Evolutionary conservation across 495 filamentous ascomycete species (phyloP).

Genomic region (Ascodesmis nigricans): DNA sequence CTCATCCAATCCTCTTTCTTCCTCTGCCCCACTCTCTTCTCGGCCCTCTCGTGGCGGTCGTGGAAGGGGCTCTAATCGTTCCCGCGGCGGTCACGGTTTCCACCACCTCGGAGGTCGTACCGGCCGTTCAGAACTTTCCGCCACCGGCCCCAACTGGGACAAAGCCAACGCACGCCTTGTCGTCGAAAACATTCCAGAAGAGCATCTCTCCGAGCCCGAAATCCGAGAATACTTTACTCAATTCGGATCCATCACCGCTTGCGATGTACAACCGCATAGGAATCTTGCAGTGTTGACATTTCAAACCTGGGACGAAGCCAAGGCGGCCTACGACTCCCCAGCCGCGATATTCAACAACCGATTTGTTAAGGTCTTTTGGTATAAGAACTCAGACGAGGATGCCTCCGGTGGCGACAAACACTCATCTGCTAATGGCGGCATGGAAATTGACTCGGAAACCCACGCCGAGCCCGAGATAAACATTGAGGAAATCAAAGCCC

Average conservation of each 20-base stretch:
- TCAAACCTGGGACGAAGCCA: conserved; percentile 46
- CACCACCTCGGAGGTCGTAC: conserved; percentile 9
- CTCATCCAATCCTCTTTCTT: conserved; percentile 7
- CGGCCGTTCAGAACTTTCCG: conserved; percentile 31
- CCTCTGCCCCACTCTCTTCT: conserved; percentile 5
- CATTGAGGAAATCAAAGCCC: conserved; percentile 50
- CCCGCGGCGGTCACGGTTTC: conserved; percentile 12
- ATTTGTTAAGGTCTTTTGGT: conserved; percentile 96
- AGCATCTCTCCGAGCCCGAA: conserved; percentile 50
- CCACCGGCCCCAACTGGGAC: conserved; percentile 52
- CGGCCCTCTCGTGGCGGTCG: conserved; percentile 8
- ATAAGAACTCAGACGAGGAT: conserved; percentile 31
- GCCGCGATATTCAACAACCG: conserved; percentile 93
- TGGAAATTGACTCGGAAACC: not conserved
- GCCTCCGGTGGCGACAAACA: not conserved
- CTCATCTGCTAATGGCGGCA: not conserved
- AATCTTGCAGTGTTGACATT: conserved; percentile 66
- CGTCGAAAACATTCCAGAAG: conserved; percentile 78
- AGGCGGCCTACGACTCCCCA: conserved; percentile 67
- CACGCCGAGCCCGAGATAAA: conserved; percentile 39
- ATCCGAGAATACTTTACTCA: conserved; percentile 66
- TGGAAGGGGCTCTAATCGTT: conserved; percentile 17
- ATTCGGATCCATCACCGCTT: conserved; percentile 53
- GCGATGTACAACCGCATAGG: conserved; percentile 57
- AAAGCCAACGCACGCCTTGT: conserved; percentile 59